Percentiles rank a stretch among this genome's conserved stretches.
These are phyloP conservation scores for Chiua virens DNA, from an alignment of 768 basidiomycete genomes.

Conservation along the genomic window DNA sequence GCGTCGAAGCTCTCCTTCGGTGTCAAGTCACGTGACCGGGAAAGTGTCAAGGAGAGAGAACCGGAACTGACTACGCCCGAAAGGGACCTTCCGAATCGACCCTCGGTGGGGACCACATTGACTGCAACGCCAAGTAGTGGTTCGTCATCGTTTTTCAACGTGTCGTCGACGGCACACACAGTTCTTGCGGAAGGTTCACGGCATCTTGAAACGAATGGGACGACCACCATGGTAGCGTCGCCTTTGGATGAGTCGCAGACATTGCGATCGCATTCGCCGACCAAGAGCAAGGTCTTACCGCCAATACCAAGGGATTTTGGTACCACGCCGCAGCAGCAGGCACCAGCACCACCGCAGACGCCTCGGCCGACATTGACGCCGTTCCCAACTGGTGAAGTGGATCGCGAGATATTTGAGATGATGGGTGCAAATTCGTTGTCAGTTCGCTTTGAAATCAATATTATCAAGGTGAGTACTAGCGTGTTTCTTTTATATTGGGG, in stretches of 20 bases:
- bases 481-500: not conserved
- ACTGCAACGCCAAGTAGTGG: constrained; percentile 71
- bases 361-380: constrained; percentile 45
- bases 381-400: constrained; percentile 65
- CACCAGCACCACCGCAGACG: constrained; percentile 24
- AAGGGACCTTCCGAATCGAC: constrained; percentile 46
- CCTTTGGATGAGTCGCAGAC: constrained; percentile 30
- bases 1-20: constrained; percentile 79
- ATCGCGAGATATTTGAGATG: constrained; percentile 67
- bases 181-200: constrained; percentile 36
- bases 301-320: constrained; percentile 78
- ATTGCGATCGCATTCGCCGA: constrained; percentile 49
- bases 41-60: constrained; percentile 46
- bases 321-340: constrained; percentile 19
- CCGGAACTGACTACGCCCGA: constrained; percentile 39
- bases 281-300: constrained; percentile 66
- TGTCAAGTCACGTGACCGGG: constrained; percentile 52
- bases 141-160: constrained; percentile 86
- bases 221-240: constrained; percentile 12
- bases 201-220: constrained; percentile 27
- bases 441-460: constrained; percentile 95
- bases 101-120: constrained; percentile 48
- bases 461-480: constrained; percentile 78
- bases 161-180: constrained; percentile 54
- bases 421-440: constrained; percentile 77